Evolutionary conservation across 352 stramenopile species (phyloP), one percentile per base, ranked within the genome.

Genomic region (Globisporangium spinosum): DNA sequence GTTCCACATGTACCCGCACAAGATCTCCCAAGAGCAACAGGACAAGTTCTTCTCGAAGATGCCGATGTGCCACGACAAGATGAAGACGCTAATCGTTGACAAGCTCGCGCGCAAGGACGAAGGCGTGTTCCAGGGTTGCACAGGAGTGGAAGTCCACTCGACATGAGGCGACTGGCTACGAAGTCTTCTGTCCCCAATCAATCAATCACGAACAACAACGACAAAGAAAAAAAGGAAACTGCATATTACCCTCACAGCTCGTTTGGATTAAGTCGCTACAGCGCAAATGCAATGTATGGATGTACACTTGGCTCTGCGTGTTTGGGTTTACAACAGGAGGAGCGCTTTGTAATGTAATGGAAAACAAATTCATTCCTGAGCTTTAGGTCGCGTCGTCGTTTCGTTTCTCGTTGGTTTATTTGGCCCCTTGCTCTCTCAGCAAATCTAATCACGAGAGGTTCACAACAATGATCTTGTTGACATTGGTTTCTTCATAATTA

Each of bases 1-100:
- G 71, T 90, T 83, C 67, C 84, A 92, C 79, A 87, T 92, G 82
- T 89, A 84, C 59, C 80, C 84, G 35, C 84, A 89, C 79, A 87
- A 90, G 57, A 68, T 90, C 8, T 77, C 77, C n/a, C 71, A 89
- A 32, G 75, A 90, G 64, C 71, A 88, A 45, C 77, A 84, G 20
- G 77, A 82, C 56, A 78, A 78, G 32, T 77, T 89, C 62, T 90
- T 92, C 35, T 77, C 77, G 47, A 79, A 75, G 64, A 84, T 90
- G 72, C 80, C 82, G 8, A 80, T 79, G 64, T 83, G 77, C 58
- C 72, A 81, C 49, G 80, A 89, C 67, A 85, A 80, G 62, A 82
- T 90, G 77, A 83, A 85, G 64, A 80, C 75, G 20, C 71, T 89
- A 23, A 82, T 89, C 45, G 73, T 83, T 8, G 76, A 89, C 55